Base-by-base conservation (phyloP, 441 rosid species). In the Corymbia calophylla region DNA sequence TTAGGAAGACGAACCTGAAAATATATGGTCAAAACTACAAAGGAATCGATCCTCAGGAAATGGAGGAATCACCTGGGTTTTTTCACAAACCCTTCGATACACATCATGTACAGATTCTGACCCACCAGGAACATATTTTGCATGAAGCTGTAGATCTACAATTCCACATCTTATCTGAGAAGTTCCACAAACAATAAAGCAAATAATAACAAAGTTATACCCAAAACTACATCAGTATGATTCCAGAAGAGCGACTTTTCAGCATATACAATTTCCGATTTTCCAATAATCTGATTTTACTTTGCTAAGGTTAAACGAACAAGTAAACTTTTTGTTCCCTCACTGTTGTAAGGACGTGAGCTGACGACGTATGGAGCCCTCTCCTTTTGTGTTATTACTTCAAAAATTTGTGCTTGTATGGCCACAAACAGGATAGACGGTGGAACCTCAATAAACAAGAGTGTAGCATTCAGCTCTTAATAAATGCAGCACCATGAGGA, bases 41-140 rank as follows among this genome's bases (percentile, higher is more conserved):
- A 97, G 94, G 92, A 97, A 97, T 92, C 95, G 94, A 93, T 97
- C 98, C 89, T 96, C 97, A n/a, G 96, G 95, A 86, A 97, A 91
- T 56, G 95, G 97, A 48, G 95, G 99, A 88, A 97, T 91, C 87
- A 97, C 93, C 93, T 94, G 95, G 10, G 97, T 97, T 90, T 89
- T 94, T 84, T 89, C 90, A 66, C 95, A 95, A 87, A 96, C 92
- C 93, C 96, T 94, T 90, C 90, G 92, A 91, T 97, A 96, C 51
- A 97, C 96, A 92, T 96, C 97, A 85, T 92, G 96, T 73, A 97
- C 90, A 15, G 97, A 94, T 92, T 94, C 97, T 90, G 95, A 82
- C 53, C 98, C 98, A 88, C 94, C 94, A 58, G 96, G 96, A 70
- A 90, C 82, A 89, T 95, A 97, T 73, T 90, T 94, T 48, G 96